Conservation (phyloP, 2,329 filamentous ascomycete species). For the Cercospora sp. region DNA sequence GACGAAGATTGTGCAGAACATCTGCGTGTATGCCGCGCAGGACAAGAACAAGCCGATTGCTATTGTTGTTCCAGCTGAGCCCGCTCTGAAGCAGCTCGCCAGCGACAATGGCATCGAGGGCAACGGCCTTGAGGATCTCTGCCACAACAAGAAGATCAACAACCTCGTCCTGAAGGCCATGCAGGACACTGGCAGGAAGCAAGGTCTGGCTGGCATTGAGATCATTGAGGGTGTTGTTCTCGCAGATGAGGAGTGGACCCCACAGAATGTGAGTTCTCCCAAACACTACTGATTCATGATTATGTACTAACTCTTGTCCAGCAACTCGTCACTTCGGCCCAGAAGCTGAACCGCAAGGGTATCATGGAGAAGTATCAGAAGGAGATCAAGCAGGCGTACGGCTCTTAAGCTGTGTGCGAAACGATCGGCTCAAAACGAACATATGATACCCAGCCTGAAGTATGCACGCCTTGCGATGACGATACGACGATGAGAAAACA, state of each 20-base stretch:
- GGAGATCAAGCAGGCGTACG: slow-evolving; percentile 52
- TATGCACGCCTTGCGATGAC: slow-evolving; percentile 5
- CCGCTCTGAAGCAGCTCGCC: slow-evolving; percentile 58
- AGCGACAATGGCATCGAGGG: slow-evolving; percentile 62
- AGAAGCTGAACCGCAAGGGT: slow-evolving; percentile 54
- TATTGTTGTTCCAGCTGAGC: slow-evolving; percentile 67
- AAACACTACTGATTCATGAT: slow-evolving; percentile 17
- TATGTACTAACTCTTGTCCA: slow-evolving; percentile 29
- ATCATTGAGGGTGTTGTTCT: slow-evolving; percentile 74
- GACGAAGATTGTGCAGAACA: slow-evolving; percentile 74
- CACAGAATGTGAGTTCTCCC: slow-evolving; percentile 66
- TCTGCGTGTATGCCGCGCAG: slow-evolving; percentile 80
- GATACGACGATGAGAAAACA: background rate
- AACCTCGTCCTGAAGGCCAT: slow-evolving; percentile 69
- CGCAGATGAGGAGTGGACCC: slow-evolving; percentile 85
- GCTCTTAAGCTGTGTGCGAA: slow-evolving; percentile 14
- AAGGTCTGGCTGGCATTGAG: slow-evolving; percentile 70
- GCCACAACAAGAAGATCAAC: slow-evolving; percentile 66
- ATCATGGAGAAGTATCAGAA: slow-evolving; percentile 54
- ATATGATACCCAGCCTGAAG: slow-evolving; percentile 6
- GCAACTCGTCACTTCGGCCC: slow-evolving; percentile 54
- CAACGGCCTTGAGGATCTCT: slow-evolving; percentile 63
- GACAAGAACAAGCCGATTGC: slow-evolving; percentile 77
- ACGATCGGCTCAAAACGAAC: background rate
- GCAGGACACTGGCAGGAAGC: slow-evolving; percentile 62